Conservation (phyloP, 352 stramenopile genomes). For the Peronospora belbahrii region DNA sequence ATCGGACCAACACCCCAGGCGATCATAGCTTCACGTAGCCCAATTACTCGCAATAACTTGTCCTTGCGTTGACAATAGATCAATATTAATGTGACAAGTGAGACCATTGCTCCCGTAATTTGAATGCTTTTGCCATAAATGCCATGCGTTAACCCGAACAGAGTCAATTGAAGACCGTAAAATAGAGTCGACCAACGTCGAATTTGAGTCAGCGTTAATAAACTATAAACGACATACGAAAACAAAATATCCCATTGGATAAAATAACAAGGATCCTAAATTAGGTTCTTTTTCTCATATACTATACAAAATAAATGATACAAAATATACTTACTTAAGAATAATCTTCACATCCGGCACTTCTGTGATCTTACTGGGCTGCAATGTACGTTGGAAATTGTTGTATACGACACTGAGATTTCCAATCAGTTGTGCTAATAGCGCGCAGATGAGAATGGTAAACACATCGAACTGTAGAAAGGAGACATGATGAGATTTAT, state of each 20-base stretch:
- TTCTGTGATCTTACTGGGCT: slow-evolving; percentile 32
- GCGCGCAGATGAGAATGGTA: slow-evolving; percentile 29
- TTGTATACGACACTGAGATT: slow-evolving; percentile 70
- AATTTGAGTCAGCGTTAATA: slow-evolving; percentile 67
- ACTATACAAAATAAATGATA: neutral
- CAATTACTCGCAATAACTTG: slow-evolving; percentile 31
- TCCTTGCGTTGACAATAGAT: slow-evolving; percentile 46
- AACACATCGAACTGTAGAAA: slow-evolving; percentile 38
- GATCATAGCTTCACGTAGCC: slow-evolving; percentile 45
- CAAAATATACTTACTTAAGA: slow-evolving; percentile 45
- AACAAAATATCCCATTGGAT: neutral
- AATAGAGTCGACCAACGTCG: slow-evolving; percentile 59
- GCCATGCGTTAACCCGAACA: slow-evolving; percentile 33
- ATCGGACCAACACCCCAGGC: slow-evolving; percentile 43
- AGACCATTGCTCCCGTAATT: slow-evolving; percentile 19
- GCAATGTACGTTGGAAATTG: slow-evolving; percentile 60
- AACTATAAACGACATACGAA: slow-evolving; percentile 19
- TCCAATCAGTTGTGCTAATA: slow-evolving; percentile 58
- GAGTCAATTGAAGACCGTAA: slow-evolving; percentile 36
- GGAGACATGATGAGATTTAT: slow-evolving; percentile 29
- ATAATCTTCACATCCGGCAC: slow-evolving; percentile 34
- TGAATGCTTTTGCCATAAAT: slow-evolving; percentile 29
- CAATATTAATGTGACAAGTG: slow-evolving; percentile 36
- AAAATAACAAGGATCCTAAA: neutral
- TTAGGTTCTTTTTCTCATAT: neutral